Conservation (phyloP, 108 stramenopile genomes). For the Parietichytrium sp. region DNA sequence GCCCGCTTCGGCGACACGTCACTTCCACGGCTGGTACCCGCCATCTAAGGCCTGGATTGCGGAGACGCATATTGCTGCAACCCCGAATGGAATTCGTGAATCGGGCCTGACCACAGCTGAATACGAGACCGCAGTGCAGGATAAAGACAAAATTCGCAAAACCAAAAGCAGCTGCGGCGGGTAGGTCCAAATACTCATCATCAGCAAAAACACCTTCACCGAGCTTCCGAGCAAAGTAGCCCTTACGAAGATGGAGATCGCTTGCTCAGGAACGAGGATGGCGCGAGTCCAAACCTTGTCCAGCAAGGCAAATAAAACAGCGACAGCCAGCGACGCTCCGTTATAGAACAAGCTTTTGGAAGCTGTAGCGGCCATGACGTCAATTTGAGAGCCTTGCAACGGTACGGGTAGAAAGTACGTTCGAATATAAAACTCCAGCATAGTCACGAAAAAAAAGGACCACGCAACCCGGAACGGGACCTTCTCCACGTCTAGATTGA, state of each 20-base stretch:
- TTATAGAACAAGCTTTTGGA: too few relatives aligned
- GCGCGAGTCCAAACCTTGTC: too few relatives aligned
- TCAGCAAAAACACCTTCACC: neutral
- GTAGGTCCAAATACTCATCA: slow-evolving; percentile 38
- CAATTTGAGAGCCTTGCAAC: neutral
- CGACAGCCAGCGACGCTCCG: too few relatives aligned
- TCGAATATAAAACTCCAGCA: slow-evolving; percentile 29
- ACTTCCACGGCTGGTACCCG: too few relatives aligned
- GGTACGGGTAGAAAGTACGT: neutral
- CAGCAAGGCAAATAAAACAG: too few relatives aligned
- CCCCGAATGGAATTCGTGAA: too few relatives aligned
- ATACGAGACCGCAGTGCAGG: neutral
- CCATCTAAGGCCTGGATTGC: too few relatives aligned
- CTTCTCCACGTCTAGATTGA: neutral
- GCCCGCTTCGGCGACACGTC: too few relatives aligned
- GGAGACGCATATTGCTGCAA: too few relatives aligned
- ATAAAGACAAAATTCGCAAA: neutral
- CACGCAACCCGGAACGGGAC: neutral
- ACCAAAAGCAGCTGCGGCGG: neutral
- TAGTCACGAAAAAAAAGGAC: slow-evolving; percentile 15
- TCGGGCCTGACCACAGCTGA: too few relatives aligned
- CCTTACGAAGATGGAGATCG: neutral
- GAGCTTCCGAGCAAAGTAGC: neutral
- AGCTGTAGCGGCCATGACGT: too few relatives aligned
- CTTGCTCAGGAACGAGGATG: too few relatives aligned